Evolutionary conservation across 768 basidiomycete genomes (phyloP), one percentile per base, ranked within the genome.

Genomic region (Hygrocybe coccinea): DNA sequence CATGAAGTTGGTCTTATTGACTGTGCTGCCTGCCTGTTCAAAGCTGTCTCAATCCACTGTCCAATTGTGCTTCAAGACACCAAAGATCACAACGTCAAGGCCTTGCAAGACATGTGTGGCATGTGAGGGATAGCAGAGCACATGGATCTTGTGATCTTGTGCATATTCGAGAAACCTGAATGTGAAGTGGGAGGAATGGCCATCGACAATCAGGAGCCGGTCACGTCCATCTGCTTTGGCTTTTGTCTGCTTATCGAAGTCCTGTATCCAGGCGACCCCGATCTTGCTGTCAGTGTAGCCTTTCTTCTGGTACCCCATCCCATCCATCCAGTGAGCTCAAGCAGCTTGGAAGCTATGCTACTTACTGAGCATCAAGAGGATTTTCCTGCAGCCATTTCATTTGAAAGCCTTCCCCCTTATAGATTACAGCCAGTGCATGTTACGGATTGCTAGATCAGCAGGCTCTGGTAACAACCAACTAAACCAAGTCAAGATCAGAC

Each of bases 331-430:
- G 64, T 64, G 4, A 68, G 14, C 2, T 65, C 66, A 11, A 39
- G 39, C 29, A 22, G 15, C 50, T 8, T 24, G 22, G 33, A 17
- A 44, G 11, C n/a, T 21, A 10, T 12, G 47, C 74, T 63, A n/a
- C n/a, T n/a, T 57, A 79, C 67, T 62, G 71, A 21, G 74, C 74
- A 21, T 75, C 62, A 12, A 64, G 45, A 15, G 74, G 73, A 61
- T 78, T 77, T 19, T 75, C 60, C 50, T 74, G 67, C 2, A 51
- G 54, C 77, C 78, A 79, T 15, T 61, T 67, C 2, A 64, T 54
- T 48, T 69, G 63, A 58, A 61, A 75, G 4, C 56, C 62, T 24
- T 72, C 56, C 2, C 75, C 76, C 52, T 76, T 74, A 60, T 67
- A 70, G 19, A 78, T 76, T 0, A 77, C 67, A 12, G 69, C 59